Evolutionary conservation across 2,329 filamentous ascomycete species (phyloP), one percentile per base, ranked within the genome.

Genomic region (Davidsoniella neocaledoniae): DNA sequence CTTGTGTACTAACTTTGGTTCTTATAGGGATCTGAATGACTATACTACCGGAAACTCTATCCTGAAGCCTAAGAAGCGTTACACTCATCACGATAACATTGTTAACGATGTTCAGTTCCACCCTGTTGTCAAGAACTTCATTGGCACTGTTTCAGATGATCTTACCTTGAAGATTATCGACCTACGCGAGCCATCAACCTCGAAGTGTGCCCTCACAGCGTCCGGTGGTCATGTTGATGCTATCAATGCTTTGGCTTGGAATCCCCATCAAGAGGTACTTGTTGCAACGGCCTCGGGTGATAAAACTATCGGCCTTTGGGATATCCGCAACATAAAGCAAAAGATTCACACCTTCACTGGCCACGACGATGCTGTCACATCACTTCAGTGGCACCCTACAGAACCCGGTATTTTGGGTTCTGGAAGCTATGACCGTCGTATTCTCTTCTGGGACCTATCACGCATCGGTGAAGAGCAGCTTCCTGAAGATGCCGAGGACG

Each of bases 31-130:
- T 59, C 71, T 94, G 52, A 87, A 79, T 57, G 79, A 79, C 50
- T 81, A 87, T 56, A 76, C 79, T 50, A 77, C 77, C 57, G 74
- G 75, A 53, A 81, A 79, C 63, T 83, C 77, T 60, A 74, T 73
- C 26, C 69, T 96, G 47, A 77, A 77, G 58, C 81, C 87, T 10
- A 70, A 73, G 4, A 76, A 81, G 44, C 82, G 77, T 38, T 96
- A 91, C 66, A 90, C 79, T 1, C 85, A 95, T 56, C 93, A 98
- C 64, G 80, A 74, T 17, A 81, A 90, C 23, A 84, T 91, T 49
- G 91, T 98, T 61, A 98, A 98, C 63, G 91, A 98, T 60, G 88
- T 98, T 29, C 87, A 96, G 66, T 86, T 94, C 61, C 90, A 96
- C 58, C 88, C 90, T 7, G 76, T 87, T 41, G 85, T 90, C 55